Base-by-base conservation (phyloP, 2,329 filamentous ascomycete genomes). In the Graphilbum ipis-grandicollis region DNA sequence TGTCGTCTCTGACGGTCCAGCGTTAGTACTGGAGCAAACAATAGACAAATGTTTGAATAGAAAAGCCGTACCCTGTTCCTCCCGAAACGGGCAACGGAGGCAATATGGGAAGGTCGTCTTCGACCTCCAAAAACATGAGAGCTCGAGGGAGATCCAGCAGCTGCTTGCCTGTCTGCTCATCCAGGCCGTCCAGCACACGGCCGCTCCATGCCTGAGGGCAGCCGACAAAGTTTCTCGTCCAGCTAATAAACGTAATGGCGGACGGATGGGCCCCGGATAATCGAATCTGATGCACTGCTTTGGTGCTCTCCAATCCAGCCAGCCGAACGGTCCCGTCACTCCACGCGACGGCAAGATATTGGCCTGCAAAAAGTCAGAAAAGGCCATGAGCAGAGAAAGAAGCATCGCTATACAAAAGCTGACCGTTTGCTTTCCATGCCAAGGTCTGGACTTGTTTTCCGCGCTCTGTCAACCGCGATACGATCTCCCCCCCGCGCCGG, bases 301-400 rank as follows among this genome's bases (percentile, higher is more conserved):
- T 93, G 53, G 75, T 80, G 30, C 74, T 86, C 53, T 90, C 84
- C 18, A 84, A 59, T 41, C 79, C 80, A 52, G 88, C 69, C 26
- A 93, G 59, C 40, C 83, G 75, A 17, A 90, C 71, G 7, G 71
- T 70, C 21, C 81, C 80, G 59, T 93, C 83, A 46, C 71, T 83
- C 75, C 83, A 93, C 33, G 75, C 83, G 13, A 90, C 72, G 13
- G 84, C 84, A 38, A 94, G 66, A 31, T 83, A 74, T 43, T 82
- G 78, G 9, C 79, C 76, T 79, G 13, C 12, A 23, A 13, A 10
- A 3, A 8, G 10, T 12, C 17, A 14, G 29, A 6, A 17, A n/a
- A n/a, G n/a, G n/a, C n/a, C n/a, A n/a, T n/a, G n/a, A n/a, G n/a
- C n/a, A n/a, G n/a, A n/a, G n/a, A n/a, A n/a, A n/a, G n/a, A n/a